phyloP scores from a whole-genome alignment of 2,329 filamentous ascomycete species.

The Aspergillus sp. region DNA sequence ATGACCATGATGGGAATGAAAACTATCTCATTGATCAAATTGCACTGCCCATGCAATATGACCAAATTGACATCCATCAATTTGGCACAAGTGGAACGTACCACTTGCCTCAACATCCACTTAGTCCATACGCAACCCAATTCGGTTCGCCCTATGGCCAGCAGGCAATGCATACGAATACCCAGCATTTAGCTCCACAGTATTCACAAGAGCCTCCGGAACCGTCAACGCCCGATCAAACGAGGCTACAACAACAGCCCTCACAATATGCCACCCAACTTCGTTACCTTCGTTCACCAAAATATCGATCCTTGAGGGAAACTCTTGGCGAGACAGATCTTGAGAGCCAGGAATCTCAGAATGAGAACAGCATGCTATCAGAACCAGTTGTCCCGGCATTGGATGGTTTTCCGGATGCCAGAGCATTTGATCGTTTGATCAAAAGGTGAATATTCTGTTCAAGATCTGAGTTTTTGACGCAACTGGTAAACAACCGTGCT shows the following conservation, averaged over 20 bases:
- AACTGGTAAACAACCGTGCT: not conserved
- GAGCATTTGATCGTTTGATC: slow-evolving; percentile 40
- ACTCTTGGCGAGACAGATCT: slow-evolving; percentile 30
- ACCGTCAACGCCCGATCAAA: slow-evolving; percentile 26
- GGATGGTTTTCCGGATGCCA: slow-evolving; percentile 39
- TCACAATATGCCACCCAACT: slow-evolving; percentile 25
- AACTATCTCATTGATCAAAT: slow-evolving; percentile 27
- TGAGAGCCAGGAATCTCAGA: slow-evolving; percentile 38
- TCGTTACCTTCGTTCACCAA: slow-evolving; percentile 24
- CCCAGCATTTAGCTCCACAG: slow-evolving; percentile 22
- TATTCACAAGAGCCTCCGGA: slow-evolving; percentile 26
- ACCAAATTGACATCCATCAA: slow-evolving; percentile 23
- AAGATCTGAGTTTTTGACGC: not conserved
- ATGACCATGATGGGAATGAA: slow-evolving; percentile 29
- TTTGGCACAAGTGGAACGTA: slow-evolving; percentile 25
- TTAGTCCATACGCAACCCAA: slow-evolving; percentile 30
- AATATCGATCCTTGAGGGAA: slow-evolving; percentile 30
- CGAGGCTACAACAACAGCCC: slow-evolving; percentile 25
- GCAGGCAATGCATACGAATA: slow-evolving; percentile 22
- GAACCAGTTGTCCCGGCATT: slow-evolving; percentile 37
- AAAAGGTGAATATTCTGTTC: slow-evolving; percentile 35
- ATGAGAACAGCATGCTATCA: slow-evolving; percentile 37
- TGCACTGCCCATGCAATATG: slow-evolving; percentile 24
- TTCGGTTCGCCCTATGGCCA: slow-evolving; percentile 30
- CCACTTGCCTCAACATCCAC: slow-evolving; percentile 26